A percentile compares a stretch with the other conserved stretches of the same genome.
Evolutionary conservation across 345 rosid genomes (phyloP).

Genomic region (Capsella bursapastoris): DNA sequence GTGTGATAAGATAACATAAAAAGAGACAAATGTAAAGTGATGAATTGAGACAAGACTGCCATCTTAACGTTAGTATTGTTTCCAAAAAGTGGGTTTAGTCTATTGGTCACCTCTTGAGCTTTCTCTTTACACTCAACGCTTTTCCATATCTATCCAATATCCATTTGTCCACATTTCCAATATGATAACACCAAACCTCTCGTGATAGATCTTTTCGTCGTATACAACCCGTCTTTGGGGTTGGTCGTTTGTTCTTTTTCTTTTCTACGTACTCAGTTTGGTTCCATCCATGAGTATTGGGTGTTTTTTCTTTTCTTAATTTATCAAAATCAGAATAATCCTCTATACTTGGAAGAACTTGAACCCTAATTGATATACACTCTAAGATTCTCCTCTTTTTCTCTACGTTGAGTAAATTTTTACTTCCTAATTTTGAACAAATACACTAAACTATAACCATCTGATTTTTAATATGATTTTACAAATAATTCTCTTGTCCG

Average conservation of each 20-base stretch:
- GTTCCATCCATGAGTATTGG: not conserved
- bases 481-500: no score
- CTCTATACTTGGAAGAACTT: not conserved
- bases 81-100: conserved; percentile 9
- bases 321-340: not conserved
- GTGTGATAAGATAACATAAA: conserved; percentile 19
- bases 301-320: not conserved
- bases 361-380: conserved; percentile 14
- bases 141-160: conserved; percentile 1
- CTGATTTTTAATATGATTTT: no score
- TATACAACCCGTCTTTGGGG: conserved; percentile 12
- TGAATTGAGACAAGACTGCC: conserved; percentile 25
- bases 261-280: not conserved
- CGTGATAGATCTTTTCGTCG: conserved; percentile 38
- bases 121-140: conserved; percentile 3
- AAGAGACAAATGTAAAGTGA: conserved; percentile 9
- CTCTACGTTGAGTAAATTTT: not conserved
- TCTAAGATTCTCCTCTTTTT: not conserved
- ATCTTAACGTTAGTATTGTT: conserved; percentile 25
- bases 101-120: conserved; percentile 22
- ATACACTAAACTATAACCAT: no score
- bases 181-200: conserved; percentile 17
- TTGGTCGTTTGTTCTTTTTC: not conserved
- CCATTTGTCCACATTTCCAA: conserved; percentile 24
- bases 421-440: no score